Conservation (phyloP, 2,329 filamentous ascomycete genomes). For the Xylaria sp. region DNA sequence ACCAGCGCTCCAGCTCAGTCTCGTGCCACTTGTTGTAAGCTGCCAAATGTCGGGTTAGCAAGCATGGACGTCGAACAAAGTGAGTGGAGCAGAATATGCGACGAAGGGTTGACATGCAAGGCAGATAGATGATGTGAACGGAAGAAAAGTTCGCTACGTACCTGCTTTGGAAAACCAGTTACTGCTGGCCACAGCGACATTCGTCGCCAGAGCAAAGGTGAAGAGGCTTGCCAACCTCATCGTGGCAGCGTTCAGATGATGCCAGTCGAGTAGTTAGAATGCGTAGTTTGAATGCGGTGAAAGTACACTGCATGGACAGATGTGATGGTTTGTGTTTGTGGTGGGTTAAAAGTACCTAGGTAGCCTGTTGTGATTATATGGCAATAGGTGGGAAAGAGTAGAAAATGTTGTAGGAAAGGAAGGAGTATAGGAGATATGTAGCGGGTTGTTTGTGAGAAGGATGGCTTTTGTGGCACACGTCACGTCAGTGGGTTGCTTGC, state of each 20-base stretch:
- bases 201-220: constrained; percentile 76
- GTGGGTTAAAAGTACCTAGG: constrained; percentile 1
- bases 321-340: not conserved
- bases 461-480: constrained; percentile 37
- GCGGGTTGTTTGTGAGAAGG: constrained; percentile 12
- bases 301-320: not conserved
- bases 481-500: constrained; percentile 27
- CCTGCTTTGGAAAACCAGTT: constrained; percentile 89
- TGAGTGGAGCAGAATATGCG: not conserved
- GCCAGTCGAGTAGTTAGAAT: not conserved
- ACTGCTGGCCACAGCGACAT: constrained; percentile 77
- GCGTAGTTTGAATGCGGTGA: not conserved
- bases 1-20: constrained; percentile 96
- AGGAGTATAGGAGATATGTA: constrained; percentile 2
- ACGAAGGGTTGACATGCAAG: not conserved
- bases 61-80: not conserved
- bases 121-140: not conserved
- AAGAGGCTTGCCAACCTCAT: constrained; percentile 85
- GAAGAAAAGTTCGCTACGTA: constrained; percentile 58
- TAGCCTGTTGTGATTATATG: not conserved
- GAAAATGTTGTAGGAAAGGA: not conserved
- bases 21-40: constrained; percentile 99
- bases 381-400: not conserved
- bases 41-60: constrained; percentile 56
- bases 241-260: constrained; percentile 44